Base-by-base conservation (phyloP, 2,329 filamentous ascomycete species). In the Trichoderma atrobrunneum region DNA sequence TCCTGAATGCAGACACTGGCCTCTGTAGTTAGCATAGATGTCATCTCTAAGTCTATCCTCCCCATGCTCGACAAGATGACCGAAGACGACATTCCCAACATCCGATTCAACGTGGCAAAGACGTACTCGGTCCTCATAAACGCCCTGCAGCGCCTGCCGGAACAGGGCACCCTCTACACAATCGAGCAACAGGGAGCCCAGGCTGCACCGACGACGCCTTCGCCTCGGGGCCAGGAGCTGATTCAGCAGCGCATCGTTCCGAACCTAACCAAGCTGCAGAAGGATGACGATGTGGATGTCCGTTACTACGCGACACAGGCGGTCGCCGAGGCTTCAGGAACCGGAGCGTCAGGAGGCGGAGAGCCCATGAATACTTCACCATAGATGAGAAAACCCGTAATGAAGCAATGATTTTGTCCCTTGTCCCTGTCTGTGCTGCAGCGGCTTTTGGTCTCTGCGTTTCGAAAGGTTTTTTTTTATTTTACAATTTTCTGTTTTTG, bases 101-200 rank as follows among this genome's bases (percentile, higher is more conserved):
- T 99, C 81, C 94, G 96, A 66, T 99, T 99, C 89, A 99, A 99
- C 82, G 96, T 99, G 62, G 96, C 96, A 77, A 99, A 99, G 86
- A 98, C 96, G 61, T 99, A 98, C 80, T 90, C 91, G 26, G 91
- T 96, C 66, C 86, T 99, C 72, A 94, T 98, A 78, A 91, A 93
- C 77, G 94, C 95, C n/a, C 88, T 99, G 79, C 94, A 95, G 83
- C 92, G 94, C 77, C 87, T 99, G 71, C 95, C 96, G 3, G 93
- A 95, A 70, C 88, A 96, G 79, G 94, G 94, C 74, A 98, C 95
- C 16, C 87, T 98, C 74, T 90, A 92, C 80, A 90, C 93, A 67
- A 83, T 97, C 73, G 94, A 98, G 83, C 96, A 97, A 86, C 89
- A 92, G 32, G 92, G 90, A 72, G 83, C 83, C 73, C 83, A 87